Evolutionary conservation across 495 filamentous ascomycete species (phyloP), one percentile per base, ranked within the genome.

Genomic region (Annulohypoxylon stygium): DNA sequence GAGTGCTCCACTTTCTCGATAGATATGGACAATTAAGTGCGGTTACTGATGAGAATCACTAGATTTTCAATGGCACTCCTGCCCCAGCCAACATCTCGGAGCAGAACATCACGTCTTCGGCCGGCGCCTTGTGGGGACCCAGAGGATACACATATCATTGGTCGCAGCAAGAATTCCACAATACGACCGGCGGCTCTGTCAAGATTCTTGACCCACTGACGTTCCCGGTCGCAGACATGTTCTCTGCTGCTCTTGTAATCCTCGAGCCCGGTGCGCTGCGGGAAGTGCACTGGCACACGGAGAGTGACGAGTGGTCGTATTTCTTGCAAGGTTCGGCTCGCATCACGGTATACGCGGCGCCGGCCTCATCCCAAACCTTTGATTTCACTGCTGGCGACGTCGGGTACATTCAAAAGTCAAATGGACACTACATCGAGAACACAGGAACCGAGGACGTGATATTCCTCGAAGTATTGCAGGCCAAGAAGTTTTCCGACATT

Each of bases 271-370:
- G 91, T 45, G 90, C 88, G 0, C 87, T 95, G 86, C 87, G 92
- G 2, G 92, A 95, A 76, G 87, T 95, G 47, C 92, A 95, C 80
- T 95, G 92, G 92, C 92, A 93, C 70, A 89, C 90, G 0, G 86
- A 84, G 8, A 88, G 87, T 23, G 92, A 93, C 78, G 92, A 94
- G 73, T 95, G 91, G 91, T 87, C 86, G 1, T 95, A 91, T 81
- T 93, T 94, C 81, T 86, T 93, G 53, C 78, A 86, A 30, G 92
- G 92, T 0, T 83, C 84, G 0, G 92, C 87, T 0, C 86, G 92
- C 3, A 89, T 91, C 12, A 93, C 91, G 0, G 80, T 93, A 4
- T 93, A 89, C 76, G 79, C 83, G 4, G 88, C 91, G 0, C 86
- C 89, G 0, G 76, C 79, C 0, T 76, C 83, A 2, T 86, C 91